Evolutionary conservation across 2,329 filamentous ascomycete species (phyloP), one percentile per base, ranked within the genome.

Genomic region (Penicillium sp.): DNA sequence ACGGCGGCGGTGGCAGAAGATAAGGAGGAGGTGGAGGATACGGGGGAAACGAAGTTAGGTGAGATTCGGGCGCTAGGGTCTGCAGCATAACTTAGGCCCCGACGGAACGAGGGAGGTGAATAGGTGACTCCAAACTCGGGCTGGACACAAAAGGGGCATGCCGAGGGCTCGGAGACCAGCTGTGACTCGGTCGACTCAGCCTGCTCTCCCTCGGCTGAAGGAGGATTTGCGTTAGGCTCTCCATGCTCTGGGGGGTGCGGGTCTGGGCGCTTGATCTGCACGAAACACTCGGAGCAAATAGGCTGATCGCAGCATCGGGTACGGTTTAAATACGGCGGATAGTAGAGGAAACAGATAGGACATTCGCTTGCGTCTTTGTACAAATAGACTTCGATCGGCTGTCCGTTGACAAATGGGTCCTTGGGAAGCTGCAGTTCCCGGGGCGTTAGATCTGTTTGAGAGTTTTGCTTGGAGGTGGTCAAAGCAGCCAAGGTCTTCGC

Each of bases 221-320:
- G 65, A 37, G 71, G 66, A 60, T 75, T 75, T 9, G 75, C 69
- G 54, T 81, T 77, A 42, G 70, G 60, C 46, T 77, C 73, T 28
- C 82, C 82, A 68, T 94, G 90, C 70, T 96, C 90, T 1, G 91
- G 90, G 37, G 91, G 85, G 71, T 97, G 90, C 10, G 91, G 92
- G 61, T 99, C 93, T 4, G 91, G 87, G 40, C 94, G 85, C 73
- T 97, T 97, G 71, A 99, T 99, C 73, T 99, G 94, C 4, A 99
- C 94, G 68, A 99, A 99, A 73, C 94, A 99, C 76, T 99, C 94
- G 40, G 92, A 97, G 76, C 94, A 99, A 60, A 99, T 97, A 6
- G 89, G 82, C 71, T 99, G 94, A 66, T 96, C 91, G 73, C 94
- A 99, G 71, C 94, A 99, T 62, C 94, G 83, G 0, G 94, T 99